Evolutionary conservation across 2,329 filamentous ascomycete species (phyloP).

Genomic region (Phoma sp.): DNA sequence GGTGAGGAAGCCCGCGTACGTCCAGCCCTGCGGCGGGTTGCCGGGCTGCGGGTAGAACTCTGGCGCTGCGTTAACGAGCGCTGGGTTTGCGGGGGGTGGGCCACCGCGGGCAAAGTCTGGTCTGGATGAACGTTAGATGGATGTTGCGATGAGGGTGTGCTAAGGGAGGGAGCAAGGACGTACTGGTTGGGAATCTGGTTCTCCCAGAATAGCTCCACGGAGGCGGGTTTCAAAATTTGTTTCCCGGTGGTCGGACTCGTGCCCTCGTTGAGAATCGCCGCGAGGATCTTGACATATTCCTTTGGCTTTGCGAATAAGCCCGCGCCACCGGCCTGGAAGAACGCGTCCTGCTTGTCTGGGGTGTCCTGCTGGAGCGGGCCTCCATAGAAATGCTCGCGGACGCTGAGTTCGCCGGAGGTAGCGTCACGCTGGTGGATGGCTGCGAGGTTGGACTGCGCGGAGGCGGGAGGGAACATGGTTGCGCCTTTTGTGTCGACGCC

Average conservation of each 20-base stretch:
- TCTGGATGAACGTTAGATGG: conserved; percentile 8
- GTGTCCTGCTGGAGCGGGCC: conserved; percentile 55
- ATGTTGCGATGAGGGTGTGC: background rate
- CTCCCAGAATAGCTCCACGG: conserved; percentile 69
- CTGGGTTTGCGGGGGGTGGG: conserved; percentile 58
- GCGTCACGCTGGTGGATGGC: conserved; percentile 63
- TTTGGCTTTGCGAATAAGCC: conserved; percentile 66
- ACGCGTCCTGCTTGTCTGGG: conserved; percentile 52
- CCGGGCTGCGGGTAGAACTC: conserved; percentile 60
- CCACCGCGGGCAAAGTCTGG: conserved; percentile 59
- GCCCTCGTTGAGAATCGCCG: conserved; percentile 70
- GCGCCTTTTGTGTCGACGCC: conserved; percentile 54
- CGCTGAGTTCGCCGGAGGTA: conserved; percentile 45
- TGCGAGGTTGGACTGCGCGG: conserved; percentile 64
- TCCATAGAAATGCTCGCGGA: conserved; percentile 61
- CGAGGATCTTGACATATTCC: conserved; percentile 68
- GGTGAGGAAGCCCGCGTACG: conserved; percentile 65
- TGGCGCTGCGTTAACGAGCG: conserved; percentile 56
- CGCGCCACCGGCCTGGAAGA: conserved; percentile 68
- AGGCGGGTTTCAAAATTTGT: conserved; percentile 63
- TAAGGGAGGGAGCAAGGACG: background rate
- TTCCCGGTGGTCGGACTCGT: conserved; percentile 63
- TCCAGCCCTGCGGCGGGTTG: conserved; percentile 69
- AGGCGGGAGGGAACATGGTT: conserved; percentile 63
- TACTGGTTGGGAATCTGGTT: conserved; percentile 64